Conservation (phyloP, 2,329 filamentous ascomycete species). For the Hymenotorrendiella dingleyae region DNA sequence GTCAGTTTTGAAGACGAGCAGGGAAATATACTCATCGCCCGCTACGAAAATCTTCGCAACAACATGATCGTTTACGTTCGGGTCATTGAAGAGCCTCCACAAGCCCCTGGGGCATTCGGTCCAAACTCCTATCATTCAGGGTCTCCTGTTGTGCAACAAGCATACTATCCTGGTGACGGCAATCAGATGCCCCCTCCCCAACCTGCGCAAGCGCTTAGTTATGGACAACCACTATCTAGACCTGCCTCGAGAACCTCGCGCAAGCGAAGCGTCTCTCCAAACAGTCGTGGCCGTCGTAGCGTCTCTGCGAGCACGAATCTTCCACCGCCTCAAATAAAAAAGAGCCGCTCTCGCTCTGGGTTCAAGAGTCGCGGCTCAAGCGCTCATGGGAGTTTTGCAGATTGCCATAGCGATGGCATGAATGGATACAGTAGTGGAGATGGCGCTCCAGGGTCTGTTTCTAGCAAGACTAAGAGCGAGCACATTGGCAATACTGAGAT, state of each 20-base stretch:
- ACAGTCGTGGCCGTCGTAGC: slow-evolving; percentile 67
- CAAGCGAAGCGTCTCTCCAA: slow-evolving; percentile 74
- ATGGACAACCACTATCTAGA: slow-evolving; percentile 57
- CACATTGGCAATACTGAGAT: slow-evolving; percentile 93
- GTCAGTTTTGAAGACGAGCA: slow-evolving; percentile 92
- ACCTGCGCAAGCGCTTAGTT: slow-evolving; percentile 44
- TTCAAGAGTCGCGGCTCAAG: slow-evolving; percentile 63
- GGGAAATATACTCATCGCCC: slow-evolving; percentile 86
- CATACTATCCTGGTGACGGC: slow-evolving; percentile 55
- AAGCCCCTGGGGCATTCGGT: slow-evolving; percentile 41
- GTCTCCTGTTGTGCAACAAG: slow-evolving; percentile 44
- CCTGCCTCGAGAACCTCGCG: slow-evolving; percentile 65
- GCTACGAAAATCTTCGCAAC: slow-evolving; percentile 91
- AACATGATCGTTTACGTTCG: slow-evolving; percentile 93
- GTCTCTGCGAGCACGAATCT: slow-evolving; percentile 59
- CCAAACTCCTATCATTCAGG: slow-evolving; percentile 47
- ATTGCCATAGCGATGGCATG: slow-evolving; percentile 57
- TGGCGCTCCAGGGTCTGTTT: slow-evolving; percentile 68
- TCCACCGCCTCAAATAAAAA: slow-evolving; percentile 49
- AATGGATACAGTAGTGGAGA: slow-evolving; percentile 86
- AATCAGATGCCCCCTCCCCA: slow-evolving; percentile 58
- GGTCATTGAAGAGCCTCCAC: slow-evolving; percentile 59
- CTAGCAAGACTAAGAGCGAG: slow-evolving; percentile 72
- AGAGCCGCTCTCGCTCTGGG: slow-evolving; percentile 59
- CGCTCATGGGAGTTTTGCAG: slow-evolving; percentile 43